A percentile compares a stretch with the other conserved stretches of the same genome.
These are phyloP conservation scores for Oropetium thomaeum DNA, from an alignment of 176 grass and related monocot genomes.

Conservation along the genomic window DNA sequence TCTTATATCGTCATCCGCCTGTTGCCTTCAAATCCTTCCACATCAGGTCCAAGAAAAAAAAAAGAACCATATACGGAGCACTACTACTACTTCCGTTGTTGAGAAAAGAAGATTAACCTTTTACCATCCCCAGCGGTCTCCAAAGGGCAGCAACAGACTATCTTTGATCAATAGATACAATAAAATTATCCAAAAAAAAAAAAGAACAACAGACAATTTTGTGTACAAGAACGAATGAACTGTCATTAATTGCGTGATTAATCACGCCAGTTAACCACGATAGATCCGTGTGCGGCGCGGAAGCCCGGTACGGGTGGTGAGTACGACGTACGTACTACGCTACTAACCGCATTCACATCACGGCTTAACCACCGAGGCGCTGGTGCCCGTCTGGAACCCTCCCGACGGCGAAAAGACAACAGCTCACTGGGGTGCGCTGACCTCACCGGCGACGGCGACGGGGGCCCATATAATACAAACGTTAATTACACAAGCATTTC, in stretches of 20 bases:
- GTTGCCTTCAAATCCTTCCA: too few species aligned
- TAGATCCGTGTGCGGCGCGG: not conserved
- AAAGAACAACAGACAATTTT: too few species aligned
- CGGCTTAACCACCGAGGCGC: not conserved
- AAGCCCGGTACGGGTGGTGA: not conserved
- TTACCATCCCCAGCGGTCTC: not conserved
- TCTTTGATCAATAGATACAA: too few species aligned
- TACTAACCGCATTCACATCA: not conserved
- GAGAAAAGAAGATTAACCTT: too few species aligned
- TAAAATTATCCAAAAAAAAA: too few species aligned
- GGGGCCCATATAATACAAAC: not conserved
- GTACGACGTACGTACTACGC: not conserved
- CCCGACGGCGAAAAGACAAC: not conserved
- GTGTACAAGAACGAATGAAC: too few species aligned
- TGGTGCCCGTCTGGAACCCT: constrained; percentile 19
- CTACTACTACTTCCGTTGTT: too few species aligned
- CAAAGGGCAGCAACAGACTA: not conserved
- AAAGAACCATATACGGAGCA: too few species aligned
- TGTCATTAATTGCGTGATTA: not conserved
- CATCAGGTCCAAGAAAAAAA: too few species aligned
- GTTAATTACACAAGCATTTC: not conserved
- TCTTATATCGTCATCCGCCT: too few species aligned
- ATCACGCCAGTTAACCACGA: not conserved
- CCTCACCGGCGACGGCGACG: constrained; percentile 30
- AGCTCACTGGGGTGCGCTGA: not conserved